Evolutionary conservation across 352 stramenopile genomes (phyloP).

Genomic region (Saprolegnia diclina): DNA sequence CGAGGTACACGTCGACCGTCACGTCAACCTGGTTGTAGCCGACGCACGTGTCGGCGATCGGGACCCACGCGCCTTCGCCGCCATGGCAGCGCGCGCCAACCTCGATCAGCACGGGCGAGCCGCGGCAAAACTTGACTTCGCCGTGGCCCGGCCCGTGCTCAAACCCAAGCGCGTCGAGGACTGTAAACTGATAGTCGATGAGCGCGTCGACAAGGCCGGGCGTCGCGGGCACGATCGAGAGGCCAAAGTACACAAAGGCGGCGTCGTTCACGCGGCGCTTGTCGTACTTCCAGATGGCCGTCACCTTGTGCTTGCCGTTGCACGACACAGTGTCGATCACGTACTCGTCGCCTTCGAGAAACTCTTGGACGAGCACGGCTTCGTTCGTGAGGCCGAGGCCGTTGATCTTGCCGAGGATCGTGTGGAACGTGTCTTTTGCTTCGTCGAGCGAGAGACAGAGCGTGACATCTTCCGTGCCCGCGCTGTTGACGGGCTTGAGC

Average conservation of each 20-base stretch:
- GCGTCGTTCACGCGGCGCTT: constrained; percentile 92
- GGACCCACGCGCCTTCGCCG: constrained; percentile 91
- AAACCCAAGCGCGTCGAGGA: constrained; percentile 70
- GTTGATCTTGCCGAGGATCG: constrained; percentile 84
- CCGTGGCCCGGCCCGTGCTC: constrained; percentile 68
- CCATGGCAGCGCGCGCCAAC: constrained; percentile 94
- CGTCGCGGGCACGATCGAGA: constrained; percentile 59
- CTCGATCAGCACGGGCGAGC: constrained; percentile 90
- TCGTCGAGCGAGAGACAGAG: constrained; percentile 75
- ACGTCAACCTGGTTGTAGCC: constrained; percentile 92
- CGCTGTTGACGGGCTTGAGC: constrained; percentile 87
- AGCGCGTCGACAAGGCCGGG: constrained; percentile 64
- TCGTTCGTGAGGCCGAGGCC: constrained; percentile 81
- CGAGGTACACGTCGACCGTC: constrained; percentile 78
- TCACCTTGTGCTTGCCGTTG: constrained; percentile 91
- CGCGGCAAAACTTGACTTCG: constrained; percentile 81
- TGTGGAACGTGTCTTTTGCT: constrained; percentile 70
- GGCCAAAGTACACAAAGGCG: constrained; percentile 93
- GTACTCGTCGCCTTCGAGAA: constrained; percentile 93
- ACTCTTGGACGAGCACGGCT: constrained; percentile 89
- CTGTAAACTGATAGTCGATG: constrained; percentile 80
- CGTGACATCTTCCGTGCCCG: constrained; percentile 68
- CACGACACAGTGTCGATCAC: constrained; percentile 94
- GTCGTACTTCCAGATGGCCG: constrained; percentile 97
- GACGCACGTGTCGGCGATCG: constrained; percentile 87